phyloP scores from a whole-genome alignment of 306 rosid species.

The Pyrus betulifolia region DNA sequence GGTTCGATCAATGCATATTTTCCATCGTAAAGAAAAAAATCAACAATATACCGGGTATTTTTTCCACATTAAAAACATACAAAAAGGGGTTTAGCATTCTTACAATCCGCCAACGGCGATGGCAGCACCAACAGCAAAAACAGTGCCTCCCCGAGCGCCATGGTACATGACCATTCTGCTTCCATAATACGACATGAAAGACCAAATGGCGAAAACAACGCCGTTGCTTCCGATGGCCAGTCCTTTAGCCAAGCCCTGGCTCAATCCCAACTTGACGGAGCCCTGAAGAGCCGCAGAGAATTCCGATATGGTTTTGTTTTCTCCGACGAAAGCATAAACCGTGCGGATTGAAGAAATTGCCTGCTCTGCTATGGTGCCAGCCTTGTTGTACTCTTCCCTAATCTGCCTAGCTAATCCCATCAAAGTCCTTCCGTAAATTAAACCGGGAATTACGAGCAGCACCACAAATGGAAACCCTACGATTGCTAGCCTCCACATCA shows the following conservation, averaged over 20 bases:
- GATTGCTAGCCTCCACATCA: constrained; percentile 69
- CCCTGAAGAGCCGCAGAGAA: constrained; percentile 66
- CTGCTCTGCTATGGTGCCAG: constrained; percentile 74
- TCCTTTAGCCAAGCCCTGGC: constrained; percentile 85
- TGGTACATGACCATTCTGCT: constrained; percentile 91
- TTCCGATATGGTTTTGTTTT: constrained; percentile 51
- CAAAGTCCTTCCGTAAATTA: constrained; percentile 69
- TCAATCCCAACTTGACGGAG: constrained; percentile 62
- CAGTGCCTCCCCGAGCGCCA: constrained; percentile 76
- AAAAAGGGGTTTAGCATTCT: constrained; percentile 2
- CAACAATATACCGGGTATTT: not conserved
- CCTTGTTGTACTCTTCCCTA: constrained; percentile 58
- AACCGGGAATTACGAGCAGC: constrained; percentile 70
- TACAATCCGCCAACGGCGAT: constrained; percentile 85
- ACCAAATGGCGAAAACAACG: constrained; percentile 76
- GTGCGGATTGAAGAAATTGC: constrained; percentile 81
- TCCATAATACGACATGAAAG: constrained; percentile 73
- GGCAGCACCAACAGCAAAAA: constrained; percentile 75
- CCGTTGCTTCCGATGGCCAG: constrained; percentile 90
- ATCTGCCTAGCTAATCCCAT: constrained; percentile 63
- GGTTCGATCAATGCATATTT: not conserved
- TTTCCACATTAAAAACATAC: not conserved
- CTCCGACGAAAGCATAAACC: constrained; percentile 79
- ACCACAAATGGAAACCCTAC: constrained; percentile 74
- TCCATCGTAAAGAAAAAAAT: not conserved